phyloP scores from a whole-genome alignment of 1,139 yeast species.

The Citeromyces siamensis region DNA sequence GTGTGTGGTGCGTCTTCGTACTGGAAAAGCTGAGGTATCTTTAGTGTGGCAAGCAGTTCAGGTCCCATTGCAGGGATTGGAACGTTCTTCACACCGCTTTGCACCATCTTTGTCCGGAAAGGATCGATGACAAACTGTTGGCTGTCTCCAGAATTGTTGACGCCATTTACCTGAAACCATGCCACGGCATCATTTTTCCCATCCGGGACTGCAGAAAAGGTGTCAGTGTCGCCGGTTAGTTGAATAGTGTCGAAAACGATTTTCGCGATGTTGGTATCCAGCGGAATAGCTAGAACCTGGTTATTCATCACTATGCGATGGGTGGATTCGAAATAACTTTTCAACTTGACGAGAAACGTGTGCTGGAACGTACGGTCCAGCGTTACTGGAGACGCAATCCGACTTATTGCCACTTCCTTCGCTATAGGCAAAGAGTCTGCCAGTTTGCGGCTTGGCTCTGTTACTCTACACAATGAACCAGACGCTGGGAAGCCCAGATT shows the following conservation, averaged over 20 bases:
- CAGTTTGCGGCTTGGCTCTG: conserved; percentile 10
- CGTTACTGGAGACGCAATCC: conserved; percentile 62
- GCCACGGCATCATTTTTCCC: conserved; percentile 69
- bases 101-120: conserved; percentile 49
- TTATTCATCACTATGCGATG: conserved; percentile 46
- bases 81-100: conserved; percentile 36
- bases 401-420: conserved; percentile 41
- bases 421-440: conserved; percentile 23
- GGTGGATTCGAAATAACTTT: conserved; percentile 45
- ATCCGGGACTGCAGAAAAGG: conserved; percentile 33
- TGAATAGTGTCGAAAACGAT: conserved; percentile 34
- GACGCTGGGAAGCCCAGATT: conserved; percentile 29
- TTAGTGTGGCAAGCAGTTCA: conserved; percentile 22
- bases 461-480: conserved; percentile 18
- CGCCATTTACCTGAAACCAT: conserved; percentile 58
- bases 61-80: conserved; percentile 22
- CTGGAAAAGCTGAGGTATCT: conserved; percentile 13
- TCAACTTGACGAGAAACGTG: conserved; percentile 49
- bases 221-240: conserved; percentile 15
- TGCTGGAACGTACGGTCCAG: conserved; percentile 56
- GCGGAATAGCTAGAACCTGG: conserved; percentile 65
- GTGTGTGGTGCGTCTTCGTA: conserved; percentile 33
- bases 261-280: conserved; percentile 60
- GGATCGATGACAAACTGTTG: conserved; percentile 54
- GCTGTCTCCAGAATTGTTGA: conserved; percentile 20